Conservation (phyloP, 176 grass and related monocot genomes). For the Avena insularis region DNA sequence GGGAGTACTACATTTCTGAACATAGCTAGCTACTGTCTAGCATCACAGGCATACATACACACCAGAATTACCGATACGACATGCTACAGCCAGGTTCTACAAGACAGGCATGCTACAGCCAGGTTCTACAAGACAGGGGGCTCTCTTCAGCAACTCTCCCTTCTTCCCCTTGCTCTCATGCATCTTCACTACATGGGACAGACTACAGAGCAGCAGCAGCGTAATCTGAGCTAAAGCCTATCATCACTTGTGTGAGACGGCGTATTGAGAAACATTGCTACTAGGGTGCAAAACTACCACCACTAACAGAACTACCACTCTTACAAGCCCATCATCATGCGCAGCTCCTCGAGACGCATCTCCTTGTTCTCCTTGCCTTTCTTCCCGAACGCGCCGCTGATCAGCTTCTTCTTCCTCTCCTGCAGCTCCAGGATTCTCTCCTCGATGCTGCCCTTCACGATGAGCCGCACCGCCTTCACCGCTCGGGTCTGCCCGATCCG, state of each 20-base stretch:
- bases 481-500: slow-evolving; percentile 83
- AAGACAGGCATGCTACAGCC: not conserved
- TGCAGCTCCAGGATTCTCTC: slow-evolving; percentile 85
- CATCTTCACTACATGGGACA: slow-evolving; percentile 6
- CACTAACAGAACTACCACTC: not conserved
- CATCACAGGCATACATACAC: slow-evolving; percentile 6
- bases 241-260: not conserved
- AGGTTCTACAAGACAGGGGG: not conserved
- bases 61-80: too few species aligned
- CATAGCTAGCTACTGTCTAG: not conserved
- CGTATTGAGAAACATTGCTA: not conserved
- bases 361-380: slow-evolving; percentile 64
- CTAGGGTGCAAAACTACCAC: not conserved
- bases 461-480: slow-evolving; percentile 78
- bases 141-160: not conserved
- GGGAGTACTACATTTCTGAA: too few species aligned
- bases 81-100: not conserved
- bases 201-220: not conserved
- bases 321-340: slow-evolving; percentile 68
- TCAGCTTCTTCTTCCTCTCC: slow-evolving; percentile 75
- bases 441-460: slow-evolving; percentile 79
- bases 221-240: not conserved
- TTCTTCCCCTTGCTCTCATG: not conserved
- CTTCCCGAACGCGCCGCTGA: slow-evolving; percentile 67
- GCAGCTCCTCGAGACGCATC: slow-evolving; percentile 80